These are phyloP conservation scores for Rhodotorula graminis DNA, from an alignment of 768 basidiomycete genomes.

Conservation along the genomic window DNA sequence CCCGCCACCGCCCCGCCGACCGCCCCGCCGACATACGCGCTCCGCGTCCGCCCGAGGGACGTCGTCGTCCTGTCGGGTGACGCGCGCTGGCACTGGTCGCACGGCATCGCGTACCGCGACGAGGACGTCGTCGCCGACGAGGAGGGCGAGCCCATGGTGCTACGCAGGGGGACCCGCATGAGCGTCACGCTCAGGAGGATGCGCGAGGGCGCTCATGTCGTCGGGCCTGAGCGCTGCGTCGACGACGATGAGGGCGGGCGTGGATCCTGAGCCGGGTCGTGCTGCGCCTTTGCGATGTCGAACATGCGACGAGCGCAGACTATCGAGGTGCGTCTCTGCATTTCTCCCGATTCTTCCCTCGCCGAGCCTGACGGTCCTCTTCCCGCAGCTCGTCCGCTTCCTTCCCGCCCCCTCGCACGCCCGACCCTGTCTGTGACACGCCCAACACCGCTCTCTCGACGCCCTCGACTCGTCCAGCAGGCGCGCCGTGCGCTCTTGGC, in stretches of 20 bases:
- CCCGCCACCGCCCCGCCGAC: conserved; percentile 24
- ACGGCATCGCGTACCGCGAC: conserved; percentile 67
- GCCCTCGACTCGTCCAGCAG: too few relatives aligned
- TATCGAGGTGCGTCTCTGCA: too few relatives aligned
- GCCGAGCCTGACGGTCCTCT: too few relatives aligned
- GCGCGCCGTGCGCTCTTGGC: too few relatives aligned
- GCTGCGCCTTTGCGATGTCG: too few relatives aligned
- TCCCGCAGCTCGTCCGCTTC: too few relatives aligned
- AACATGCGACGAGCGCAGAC: too few relatives aligned
- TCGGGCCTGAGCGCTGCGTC: not conserved
- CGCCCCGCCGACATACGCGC: conserved; percentile 45
- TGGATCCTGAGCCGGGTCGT: too few relatives aligned
- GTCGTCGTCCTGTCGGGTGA: conserved; percentile 72
- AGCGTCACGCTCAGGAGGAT: conserved; percentile 87
- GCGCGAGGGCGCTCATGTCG: conserved; percentile 64
- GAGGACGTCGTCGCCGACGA: conserved; percentile 58
- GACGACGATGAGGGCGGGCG: not conserved
- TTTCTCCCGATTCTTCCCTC: too few relatives aligned
- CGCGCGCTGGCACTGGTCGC: conserved; percentile 80
- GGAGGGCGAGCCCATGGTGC: conserved; percentile 31
- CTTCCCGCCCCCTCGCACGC: too few relatives aligned
- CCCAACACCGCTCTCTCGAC: too few relatives aligned
- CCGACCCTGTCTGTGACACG: too few relatives aligned
- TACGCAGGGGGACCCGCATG: conserved; percentile 55
- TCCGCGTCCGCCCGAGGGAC: conserved; percentile 72